A percentile compares a stretch with the other conserved stretches of the same genome.
phyloP scores from a whole-genome alignment of 2,329 filamentous ascomycete genomes.

The Penicillium concentricum region DNA sequence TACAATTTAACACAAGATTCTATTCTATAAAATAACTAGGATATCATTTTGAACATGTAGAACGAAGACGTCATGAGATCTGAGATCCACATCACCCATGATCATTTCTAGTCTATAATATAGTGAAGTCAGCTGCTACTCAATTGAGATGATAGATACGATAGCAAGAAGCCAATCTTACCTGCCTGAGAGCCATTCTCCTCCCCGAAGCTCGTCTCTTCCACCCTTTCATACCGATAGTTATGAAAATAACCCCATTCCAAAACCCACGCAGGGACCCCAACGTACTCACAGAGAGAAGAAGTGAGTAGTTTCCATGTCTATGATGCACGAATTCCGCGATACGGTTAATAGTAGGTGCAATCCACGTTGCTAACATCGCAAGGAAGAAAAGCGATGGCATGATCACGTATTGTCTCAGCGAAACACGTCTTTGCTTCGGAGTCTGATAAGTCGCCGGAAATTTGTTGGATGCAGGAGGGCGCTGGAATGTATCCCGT shows the following conservation, averaged over 20 bases:
- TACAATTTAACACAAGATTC: background rate
- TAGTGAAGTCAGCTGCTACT: background rate
- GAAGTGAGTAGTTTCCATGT: constrained; percentile 30
- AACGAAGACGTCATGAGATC: background rate
- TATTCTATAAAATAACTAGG: background rate
- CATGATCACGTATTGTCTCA: constrained; percentile 43
- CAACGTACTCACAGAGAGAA: constrained; percentile 34
- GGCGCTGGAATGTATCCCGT: background rate
- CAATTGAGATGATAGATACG: background rate
- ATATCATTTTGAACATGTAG: background rate
- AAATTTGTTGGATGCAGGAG: background rate
- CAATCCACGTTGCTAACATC: constrained; percentile 37
- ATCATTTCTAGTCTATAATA: background rate
- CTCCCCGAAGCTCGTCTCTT: constrained; percentile 10
- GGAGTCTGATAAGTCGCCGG: constrained; percentile 7
- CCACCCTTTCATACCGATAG: constrained; percentile 38
- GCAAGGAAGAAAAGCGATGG: constrained; percentile 40
- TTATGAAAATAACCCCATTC: constrained; percentile 41
- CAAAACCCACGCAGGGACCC: constrained; percentile 41
- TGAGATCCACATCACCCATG: background rate
- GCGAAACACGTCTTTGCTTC: constrained; percentile 32
- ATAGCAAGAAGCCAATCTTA: background rate
- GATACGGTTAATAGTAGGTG: constrained; percentile 39
- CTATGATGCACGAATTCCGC: constrained; percentile 30
- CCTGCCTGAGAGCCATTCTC: background rate